phyloP scores from a whole-genome alignment of 192 early-diverging fungal species.

The Coemansia sp. region DNA sequence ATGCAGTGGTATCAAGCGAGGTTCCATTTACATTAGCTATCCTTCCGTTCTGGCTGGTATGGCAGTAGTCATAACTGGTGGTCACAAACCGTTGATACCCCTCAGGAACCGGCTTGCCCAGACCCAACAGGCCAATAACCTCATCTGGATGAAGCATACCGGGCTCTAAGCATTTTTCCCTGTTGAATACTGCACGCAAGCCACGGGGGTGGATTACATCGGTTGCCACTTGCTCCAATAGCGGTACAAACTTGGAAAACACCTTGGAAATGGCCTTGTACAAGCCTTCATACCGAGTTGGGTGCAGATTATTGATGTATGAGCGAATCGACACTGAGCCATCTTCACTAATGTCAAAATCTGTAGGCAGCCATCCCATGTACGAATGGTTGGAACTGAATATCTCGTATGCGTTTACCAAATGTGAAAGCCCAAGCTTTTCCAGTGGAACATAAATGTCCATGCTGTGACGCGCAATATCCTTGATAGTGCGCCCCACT shows the following conservation, averaged over 20 bases:
- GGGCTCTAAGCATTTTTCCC: not conserved
- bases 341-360: not conserved
- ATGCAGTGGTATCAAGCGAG: not conserved
- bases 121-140: not conserved
- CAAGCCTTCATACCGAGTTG: not conserved
- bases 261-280: not conserved
- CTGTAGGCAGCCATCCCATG: not conserved
- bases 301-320: constrained; percentile 16
- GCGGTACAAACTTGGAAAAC: constrained; percentile 3
- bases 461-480: not conserved
- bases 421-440: not conserved
- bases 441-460: not conserved
- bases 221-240: constrained; percentile 58
- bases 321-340: not conserved
- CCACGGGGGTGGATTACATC: constrained; percentile 1
- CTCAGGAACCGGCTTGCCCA: not conserved
- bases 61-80: not conserved
- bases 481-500: not conserved
- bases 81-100: not conserved
- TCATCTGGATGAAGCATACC: not conserved
- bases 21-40: not conserved
- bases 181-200: not conserved
- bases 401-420: not conserved
- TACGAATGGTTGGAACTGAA: not conserved
- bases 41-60: not conserved